phyloP scores from a whole-genome alignment of 805 yeast species.

The Danielozyma ontarioensis region DNA sequence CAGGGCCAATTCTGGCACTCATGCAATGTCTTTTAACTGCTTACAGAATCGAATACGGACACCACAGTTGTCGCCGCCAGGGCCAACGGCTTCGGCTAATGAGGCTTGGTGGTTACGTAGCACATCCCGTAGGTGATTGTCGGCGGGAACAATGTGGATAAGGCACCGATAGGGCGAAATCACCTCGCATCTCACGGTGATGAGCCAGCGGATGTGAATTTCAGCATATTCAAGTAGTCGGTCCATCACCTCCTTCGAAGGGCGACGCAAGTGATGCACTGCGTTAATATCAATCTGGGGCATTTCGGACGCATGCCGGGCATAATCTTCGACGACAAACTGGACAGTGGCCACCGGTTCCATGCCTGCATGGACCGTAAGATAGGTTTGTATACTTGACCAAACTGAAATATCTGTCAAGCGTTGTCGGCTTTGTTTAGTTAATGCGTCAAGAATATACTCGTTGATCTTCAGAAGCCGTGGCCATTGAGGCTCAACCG shows the following conservation, averaged over 20 bases:
- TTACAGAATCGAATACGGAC: too few species aligned
- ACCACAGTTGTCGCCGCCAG: conserved; percentile 24
- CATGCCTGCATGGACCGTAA: neutral
- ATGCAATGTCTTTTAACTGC: too few species aligned
- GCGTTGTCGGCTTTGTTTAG: conserved; percentile 7
- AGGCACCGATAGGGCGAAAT: neutral
- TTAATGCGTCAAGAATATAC: conserved; percentile 3
- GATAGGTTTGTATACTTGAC: conserved; percentile 5
- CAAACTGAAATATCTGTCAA: conserved; percentile 21
- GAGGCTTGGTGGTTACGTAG: conserved; percentile 44
- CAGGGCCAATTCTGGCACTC: too few species aligned
- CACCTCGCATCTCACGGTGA: neutral
- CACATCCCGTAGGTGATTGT: conserved; percentile 55
- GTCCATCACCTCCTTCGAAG: too few species aligned
- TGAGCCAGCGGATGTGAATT: conserved; percentile 1
- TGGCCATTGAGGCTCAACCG: conserved; percentile 1
- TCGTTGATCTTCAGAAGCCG: neutral
- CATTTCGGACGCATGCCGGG: too few species aligned
- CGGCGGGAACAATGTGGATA: conserved; percentile 25
- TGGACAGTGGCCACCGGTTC: too few species aligned
- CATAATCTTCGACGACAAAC: too few species aligned
- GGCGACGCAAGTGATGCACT: too few species aligned
- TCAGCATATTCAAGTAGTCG: too few species aligned
- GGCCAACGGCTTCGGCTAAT: conserved; percentile 18
- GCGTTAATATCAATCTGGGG: too few species aligned